These are phyloP conservation scores for Bipolaris cookei DNA, from an alignment of 2,329 filamentous ascomycete species.

Conservation along the genomic window DNA sequence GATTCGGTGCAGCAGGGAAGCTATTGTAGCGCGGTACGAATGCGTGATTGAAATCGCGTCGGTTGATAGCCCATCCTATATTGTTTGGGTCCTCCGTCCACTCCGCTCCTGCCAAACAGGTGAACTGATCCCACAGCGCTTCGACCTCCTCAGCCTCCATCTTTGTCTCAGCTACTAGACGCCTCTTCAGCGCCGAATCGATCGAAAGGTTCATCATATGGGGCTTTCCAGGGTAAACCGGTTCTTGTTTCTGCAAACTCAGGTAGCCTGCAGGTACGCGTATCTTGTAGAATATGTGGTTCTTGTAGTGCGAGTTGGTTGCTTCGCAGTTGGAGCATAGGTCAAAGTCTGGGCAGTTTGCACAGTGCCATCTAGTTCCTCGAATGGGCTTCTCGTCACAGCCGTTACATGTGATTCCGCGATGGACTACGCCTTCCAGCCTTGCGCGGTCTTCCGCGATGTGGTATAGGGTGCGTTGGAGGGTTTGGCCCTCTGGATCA, in stretches of 20 bases:
- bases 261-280: constrained; percentile 86
- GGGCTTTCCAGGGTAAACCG: constrained; percentile 65
- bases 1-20: constrained; percentile 78
- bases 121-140: constrained; percentile 96
- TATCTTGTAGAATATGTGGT: constrained; percentile 96
- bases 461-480: constrained; percentile 84
- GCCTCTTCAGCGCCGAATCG: constrained; percentile 70
- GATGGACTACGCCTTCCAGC: constrained; percentile 78
- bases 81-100: constrained; percentile 82
- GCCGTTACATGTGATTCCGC: constrained; percentile 89
- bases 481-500: constrained; percentile 70
- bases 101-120: constrained; percentile 85
- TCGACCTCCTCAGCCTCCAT: constrained; percentile 86
- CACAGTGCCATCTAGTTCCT: constrained; percentile 90
- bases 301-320: constrained; percentile 78
- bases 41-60: constrained; percentile 89
- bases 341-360: constrained; percentile 95
- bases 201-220: constrained; percentile 71
- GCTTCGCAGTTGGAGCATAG: constrained; percentile 91
- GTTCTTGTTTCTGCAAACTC: constrained; percentile 70
- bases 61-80: constrained; percentile 83
- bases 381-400: constrained; percentile 89
- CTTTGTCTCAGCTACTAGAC: constrained; percentile 55
- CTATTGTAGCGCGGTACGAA: constrained; percentile 85
- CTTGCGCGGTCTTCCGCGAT: constrained; percentile 93